Evolutionary conservation across 768 basidiomycete species (phyloP).

Genomic region (Cyclocybe aegerita): DNA sequence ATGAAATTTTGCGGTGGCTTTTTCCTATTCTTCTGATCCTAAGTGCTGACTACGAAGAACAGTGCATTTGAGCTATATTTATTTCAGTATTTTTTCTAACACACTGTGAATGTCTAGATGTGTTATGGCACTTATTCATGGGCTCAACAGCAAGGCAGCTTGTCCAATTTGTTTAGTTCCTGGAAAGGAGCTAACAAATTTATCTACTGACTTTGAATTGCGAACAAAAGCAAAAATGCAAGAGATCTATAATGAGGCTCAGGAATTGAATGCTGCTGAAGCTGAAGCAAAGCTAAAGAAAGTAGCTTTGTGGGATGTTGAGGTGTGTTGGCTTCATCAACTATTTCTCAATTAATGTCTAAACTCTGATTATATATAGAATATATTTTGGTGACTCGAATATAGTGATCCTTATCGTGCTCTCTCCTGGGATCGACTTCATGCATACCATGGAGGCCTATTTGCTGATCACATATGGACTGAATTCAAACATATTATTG

Average conservation of each 20-base stretch:
- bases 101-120: constrained; percentile 17
- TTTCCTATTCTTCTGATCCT: constrained; percentile 38
- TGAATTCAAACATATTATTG: constrained; percentile 20
- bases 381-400: constrained; percentile 36
- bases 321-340: constrained; percentile 18
- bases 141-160: constrained; percentile 22
- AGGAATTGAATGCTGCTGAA: not conserved
- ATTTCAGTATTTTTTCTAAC: not conserved
- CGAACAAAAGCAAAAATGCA: constrained; percentile 4
- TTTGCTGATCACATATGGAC: constrained; percentile 32
- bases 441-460: constrained; percentile 29
- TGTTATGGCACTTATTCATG: constrained; percentile 34
- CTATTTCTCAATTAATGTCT: constrained; percentile 14
- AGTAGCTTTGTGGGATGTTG: constrained; percentile 2
- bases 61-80: constrained; percentile 24
- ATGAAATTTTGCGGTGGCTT: constrained; percentile 21
- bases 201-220: not conserved
- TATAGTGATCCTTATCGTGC: constrained; percentile 31
- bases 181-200: constrained; percentile 5
- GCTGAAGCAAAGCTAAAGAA: constrained; percentile 9
- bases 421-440: constrained; percentile 37
- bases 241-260: constrained; percentile 1
- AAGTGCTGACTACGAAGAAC: constrained; percentile 45
- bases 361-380: constrained; percentile 24
- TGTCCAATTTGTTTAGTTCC: constrained; percentile 36